These are phyloP conservation scores for Trapa incisa DNA, from an alignment of 345 rosid genomes.

Conservation along the genomic window DNA sequence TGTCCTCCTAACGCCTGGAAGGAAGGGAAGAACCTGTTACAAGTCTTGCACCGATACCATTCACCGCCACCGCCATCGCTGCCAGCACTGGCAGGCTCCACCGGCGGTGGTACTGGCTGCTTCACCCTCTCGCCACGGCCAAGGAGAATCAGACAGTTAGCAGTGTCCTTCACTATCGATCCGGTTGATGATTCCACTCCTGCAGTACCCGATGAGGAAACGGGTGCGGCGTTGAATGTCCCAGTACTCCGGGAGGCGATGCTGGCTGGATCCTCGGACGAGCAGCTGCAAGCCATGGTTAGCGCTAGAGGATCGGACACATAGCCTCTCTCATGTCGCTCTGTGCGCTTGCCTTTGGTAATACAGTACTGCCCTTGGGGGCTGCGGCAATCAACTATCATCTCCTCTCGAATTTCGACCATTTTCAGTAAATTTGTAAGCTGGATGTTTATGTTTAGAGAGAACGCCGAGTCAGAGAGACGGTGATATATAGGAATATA, in stretches of 20 bases:
- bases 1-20: constrained; percentile 97
- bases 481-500: no score
- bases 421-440: background rate
- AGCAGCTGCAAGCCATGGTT: constrained; percentile 19
- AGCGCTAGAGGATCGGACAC: constrained; percentile 23
- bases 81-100: constrained; percentile 2
- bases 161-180: constrained; percentile 40
- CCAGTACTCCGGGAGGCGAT: background rate
- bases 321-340: constrained; percentile 32
- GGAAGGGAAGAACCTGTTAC: constrained; percentile 62
- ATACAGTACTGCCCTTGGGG: constrained; percentile 7
- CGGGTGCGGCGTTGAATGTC: background rate
- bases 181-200: background rate
- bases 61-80: background rate
- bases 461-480: background rate
- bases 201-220: background rate
- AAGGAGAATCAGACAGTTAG: constrained; percentile 50
- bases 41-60: constrained; percentile 69
- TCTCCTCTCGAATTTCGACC: constrained; percentile 21
- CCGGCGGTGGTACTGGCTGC: constrained; percentile 1
- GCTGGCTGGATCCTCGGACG: constrained; percentile 1
- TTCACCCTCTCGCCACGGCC: constrained; percentile 26
- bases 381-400: background rate
- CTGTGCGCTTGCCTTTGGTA: constrained; percentile 59
- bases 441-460: background rate